Evolutionary conservation across 2,329 filamentous ascomycete genomes (phyloP), one percentile per base, ranked within the genome.

Genomic region (Aspergillus vadensis): DNA sequence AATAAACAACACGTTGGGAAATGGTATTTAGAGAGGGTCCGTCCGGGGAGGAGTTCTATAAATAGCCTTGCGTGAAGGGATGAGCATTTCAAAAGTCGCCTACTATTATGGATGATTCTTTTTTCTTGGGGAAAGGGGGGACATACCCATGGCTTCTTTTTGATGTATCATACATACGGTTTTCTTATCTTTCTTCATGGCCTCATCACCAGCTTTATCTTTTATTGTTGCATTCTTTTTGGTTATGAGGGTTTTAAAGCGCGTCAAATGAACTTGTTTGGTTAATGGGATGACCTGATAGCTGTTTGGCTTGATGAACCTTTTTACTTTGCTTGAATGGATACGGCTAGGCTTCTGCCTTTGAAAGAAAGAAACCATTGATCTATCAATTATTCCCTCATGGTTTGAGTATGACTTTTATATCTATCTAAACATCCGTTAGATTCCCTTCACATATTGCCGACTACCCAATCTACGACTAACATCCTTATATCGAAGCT

Each of bases 141-240:
- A 21, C 41, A 44, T 23, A 44, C 19, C 19, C 41, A 19, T 23
- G 41, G 41, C 25, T 17, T 19, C 27, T 30, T 44, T 39, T 53
- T 17, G 14, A 39, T 51, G 36, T 30, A 51, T 50, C 21, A 43
- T 36, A 41, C 17, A 44, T 44, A 23, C 19, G 19, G 44, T 19
- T 17, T 50, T 50, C 25, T 48, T 36, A 36, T 58, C 19, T n/a
- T 17, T 58, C 19, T n/a, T 17, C 21, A 19, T 59, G 41, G 41
- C 41, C 41, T 36, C 32, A 36, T 36, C 12, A 36, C 10, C 32
- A 27, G 25, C 25, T 27, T 8, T 27, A 27, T 8, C 4, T 19
- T 32, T 25, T 43, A 47, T 14, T 27, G 36, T 15, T 38, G 36
- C 30, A 36, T 41, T 50, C 17, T 17, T 44, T 17, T 49, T 50